phyloP scores from a whole-genome alignment of 2,329 filamentous ascomycete species.

The Grosmannia serpens region DNA sequence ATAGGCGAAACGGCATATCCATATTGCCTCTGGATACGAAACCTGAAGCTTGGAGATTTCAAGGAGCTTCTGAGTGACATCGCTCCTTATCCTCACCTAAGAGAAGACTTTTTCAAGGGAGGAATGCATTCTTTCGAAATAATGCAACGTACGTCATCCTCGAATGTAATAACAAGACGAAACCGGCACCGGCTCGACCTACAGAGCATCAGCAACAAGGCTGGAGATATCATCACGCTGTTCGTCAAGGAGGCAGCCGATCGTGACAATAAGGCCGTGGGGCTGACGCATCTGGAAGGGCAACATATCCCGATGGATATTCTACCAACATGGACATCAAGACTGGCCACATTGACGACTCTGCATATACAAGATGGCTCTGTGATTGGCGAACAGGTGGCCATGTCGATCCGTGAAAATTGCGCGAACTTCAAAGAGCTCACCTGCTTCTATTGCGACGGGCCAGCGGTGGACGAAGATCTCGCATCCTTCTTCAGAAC shows the following conservation, averaged over 20 bases:
- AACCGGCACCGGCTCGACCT: conserved; percentile 20
- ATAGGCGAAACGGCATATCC: conserved; percentile 51
- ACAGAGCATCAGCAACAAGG: conserved; percentile 30
- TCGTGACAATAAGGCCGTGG: conserved; percentile 30
- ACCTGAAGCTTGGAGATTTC: conserved; percentile 52
- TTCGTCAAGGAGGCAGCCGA: conserved; percentile 29
- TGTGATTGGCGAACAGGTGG: conserved; percentile 42
- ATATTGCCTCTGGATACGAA: conserved; percentile 57
- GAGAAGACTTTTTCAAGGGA: conserved; percentile 27
- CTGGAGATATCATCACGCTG: conserved; percentile 44
- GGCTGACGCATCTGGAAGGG: conserved; percentile 47
- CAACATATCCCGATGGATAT: conserved; percentile 34
- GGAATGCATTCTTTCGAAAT: conserved; percentile 25
- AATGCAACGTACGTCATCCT: conserved; percentile 9
- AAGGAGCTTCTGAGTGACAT: conserved; percentile 45
- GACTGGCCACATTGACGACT: conserved; percentile 43
- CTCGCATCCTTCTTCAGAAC: conserved; percentile 46
- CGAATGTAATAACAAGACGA: conserved; percentile 9
- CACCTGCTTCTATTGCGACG: conserved; percentile 37
- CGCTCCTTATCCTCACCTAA: conserved; percentile 15
- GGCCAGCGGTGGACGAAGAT: conserved; percentile 40
- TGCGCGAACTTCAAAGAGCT: conserved; percentile 52
- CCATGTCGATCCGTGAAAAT: conserved; percentile 39
- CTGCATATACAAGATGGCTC: conserved; percentile 51
- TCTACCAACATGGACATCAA: conserved; percentile 47